Percentiles rank a stretch among this genome's conserved stretches.
Evolutionary conservation across 106 monocot genomes (phyloP).

Genomic region (Acorus gramineus): DNA sequence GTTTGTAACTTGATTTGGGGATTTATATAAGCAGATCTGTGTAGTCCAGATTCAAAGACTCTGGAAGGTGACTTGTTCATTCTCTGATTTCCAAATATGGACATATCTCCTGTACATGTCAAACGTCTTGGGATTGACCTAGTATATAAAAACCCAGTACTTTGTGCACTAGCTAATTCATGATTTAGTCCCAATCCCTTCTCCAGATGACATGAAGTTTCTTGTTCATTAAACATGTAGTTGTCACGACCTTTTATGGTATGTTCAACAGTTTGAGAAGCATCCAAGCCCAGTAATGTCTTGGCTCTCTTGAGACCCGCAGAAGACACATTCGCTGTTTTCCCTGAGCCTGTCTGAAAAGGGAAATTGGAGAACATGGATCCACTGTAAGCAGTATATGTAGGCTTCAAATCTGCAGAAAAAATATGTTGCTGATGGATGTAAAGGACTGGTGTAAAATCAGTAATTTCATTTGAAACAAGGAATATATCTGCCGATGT

Average conservation of each 20-base stretch:
- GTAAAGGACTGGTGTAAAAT: too few relatives aligned
- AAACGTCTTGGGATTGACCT: too few relatives aligned
- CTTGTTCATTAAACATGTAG: background rate
- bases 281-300: slow-evolving; percentile 43
- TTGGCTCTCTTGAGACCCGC: slow-evolving; percentile 29
- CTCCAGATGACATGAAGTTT: background rate
- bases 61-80: slow-evolving; percentile 7
- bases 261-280: slow-evolving; percentile 8
- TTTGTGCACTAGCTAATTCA: too few relatives aligned
- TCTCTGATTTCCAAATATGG: slow-evolving; percentile 6
- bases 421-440: too few relatives aligned
- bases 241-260: slow-evolving; percentile 6
- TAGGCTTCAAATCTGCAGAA: slow-evolving; percentile 17
- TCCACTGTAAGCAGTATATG: background rate
- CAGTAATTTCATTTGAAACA: too few relatives aligned
- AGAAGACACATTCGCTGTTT: slow-evolving; percentile 39
- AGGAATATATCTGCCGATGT: too few relatives aligned
- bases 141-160: too few relatives aligned
- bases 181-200: too few relatives aligned
- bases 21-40: slow-evolving; percentile 7
- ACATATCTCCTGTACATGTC: slow-evolving; percentile 1
- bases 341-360: slow-evolving; percentile 38
- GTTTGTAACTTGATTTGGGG: slow-evolving; percentile 47
- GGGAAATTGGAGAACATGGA: slow-evolving; percentile 15
- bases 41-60: background rate